Base-by-base conservation (phyloP, 1,284 basidiomycete species). In the Cryptococcus deneoformans region DNA sequence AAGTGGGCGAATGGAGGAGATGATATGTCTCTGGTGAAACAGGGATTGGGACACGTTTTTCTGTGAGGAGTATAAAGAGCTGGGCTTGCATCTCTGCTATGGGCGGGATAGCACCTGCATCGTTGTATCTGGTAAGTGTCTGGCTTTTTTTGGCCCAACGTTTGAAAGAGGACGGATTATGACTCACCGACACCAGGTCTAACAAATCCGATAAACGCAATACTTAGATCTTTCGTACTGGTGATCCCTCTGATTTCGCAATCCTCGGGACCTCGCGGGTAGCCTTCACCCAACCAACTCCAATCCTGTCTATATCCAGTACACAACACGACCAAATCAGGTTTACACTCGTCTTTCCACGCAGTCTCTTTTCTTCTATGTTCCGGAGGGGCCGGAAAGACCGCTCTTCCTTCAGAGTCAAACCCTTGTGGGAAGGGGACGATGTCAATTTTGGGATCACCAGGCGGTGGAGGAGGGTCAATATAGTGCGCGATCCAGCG, bases 31-130 rank as follows among this genome's bases (percentile, higher is more conserved):
- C 80, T 4, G 77, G 77, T 0, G 82, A 75, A 2, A 82, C 72
- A 0, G 83, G 82, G 20, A 77, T 69, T n/a, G 40, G 40, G 6
- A 83, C 75, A 52, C 79, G 72, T 2, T 77, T 74, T 58, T 80
- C 80, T 24, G 85, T 69, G 6, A 86, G 66, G 2, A 82, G 80
- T 46, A 84, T 82, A 83, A 84, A 86, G 59, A 86, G 82, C 71
- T 86, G 83, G 0, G 80, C 73, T 65, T 86, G 85, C 80, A 85
- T 84, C 71, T 87, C 86, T 1, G 85, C 81, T 53, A 86, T 84
- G 0, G 86, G 85, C 0, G 86, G 86, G 54, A 87, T 87, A 0
- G 85, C 85, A 59, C 85, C 84, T 70, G 63, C 2, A 34, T 5
- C 4, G 20, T 20, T 20, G 20, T 20, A 20, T 20, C 20, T 20